Conservation (phyloP, 352 stramenopile genomes). For the Elongisporangium anandrum region DNA sequence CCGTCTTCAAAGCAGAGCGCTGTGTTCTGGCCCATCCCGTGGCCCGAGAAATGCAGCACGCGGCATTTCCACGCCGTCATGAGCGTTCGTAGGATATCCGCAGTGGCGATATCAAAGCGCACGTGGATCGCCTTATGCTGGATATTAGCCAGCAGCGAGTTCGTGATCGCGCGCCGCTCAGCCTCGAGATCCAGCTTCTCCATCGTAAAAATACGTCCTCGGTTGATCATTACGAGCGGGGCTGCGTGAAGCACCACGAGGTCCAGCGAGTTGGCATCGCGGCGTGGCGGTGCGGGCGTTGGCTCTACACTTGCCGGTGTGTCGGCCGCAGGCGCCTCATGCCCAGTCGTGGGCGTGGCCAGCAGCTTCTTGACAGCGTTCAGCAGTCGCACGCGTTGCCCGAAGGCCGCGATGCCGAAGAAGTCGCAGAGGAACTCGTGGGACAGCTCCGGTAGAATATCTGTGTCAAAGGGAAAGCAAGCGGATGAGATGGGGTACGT, state of each 20-base stretch:
- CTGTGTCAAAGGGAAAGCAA: conserved; percentile 8
- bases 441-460: conserved; percentile 55
- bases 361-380: conserved; percentile 52
- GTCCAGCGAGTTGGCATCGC: conserved; percentile 52
- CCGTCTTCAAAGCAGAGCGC: conserved; percentile 81
- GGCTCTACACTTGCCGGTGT: neutral
- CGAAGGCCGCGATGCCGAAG: conserved; percentile 54
- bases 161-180: conserved; percentile 65
- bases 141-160: conserved; percentile 63
- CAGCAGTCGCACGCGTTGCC: conserved; percentile 51
- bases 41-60: conserved; percentile 79
- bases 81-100: conserved; percentile 67
- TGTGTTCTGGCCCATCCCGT: conserved; percentile 60
- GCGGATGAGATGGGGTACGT: neutral
- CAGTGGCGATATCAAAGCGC: conserved; percentile 75
- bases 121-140: conserved; percentile 71
- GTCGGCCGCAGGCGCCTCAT: conserved; percentile 3
- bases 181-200: conserved; percentile 79
- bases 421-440: conserved; percentile 63
- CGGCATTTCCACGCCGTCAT: conserved; percentile 74
- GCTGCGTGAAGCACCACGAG: conserved; percentile 81
- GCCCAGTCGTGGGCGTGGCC: conserved; percentile 2
- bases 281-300: conserved; percentile 7
- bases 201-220: conserved; percentile 72
- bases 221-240: conserved; percentile 69